Conservation (phyloP, 2,329 filamentous ascomycete genomes). For the Stemphylium beticola region DNA sequence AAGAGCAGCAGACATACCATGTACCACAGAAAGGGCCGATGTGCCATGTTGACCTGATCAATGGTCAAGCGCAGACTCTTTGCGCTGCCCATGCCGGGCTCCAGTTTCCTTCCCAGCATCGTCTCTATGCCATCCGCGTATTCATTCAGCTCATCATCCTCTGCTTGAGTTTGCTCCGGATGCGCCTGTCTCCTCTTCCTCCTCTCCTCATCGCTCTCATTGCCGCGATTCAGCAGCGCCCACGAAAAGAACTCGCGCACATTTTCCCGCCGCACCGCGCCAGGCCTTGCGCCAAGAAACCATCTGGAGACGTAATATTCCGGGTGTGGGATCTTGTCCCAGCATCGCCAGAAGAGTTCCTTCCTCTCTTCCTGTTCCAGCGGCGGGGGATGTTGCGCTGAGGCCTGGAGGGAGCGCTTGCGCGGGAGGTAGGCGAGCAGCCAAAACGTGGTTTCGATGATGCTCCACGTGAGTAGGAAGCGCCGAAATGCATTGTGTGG, state of each 20-base stretch:
- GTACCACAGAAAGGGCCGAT: constrained; percentile 71
- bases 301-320: constrained; percentile 66
- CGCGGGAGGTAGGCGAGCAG: constrained; percentile 61
- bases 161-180: constrained; percentile 30
- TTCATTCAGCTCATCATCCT: constrained; percentile 61
- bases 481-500: constrained; percentile 34
- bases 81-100: constrained; percentile 62
- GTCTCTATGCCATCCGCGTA: constrained; percentile 62
- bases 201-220: constrained; percentile 41
- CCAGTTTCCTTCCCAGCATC: constrained; percentile 58
- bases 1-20: constrained; percentile 49
- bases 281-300: constrained; percentile 66
- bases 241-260: constrained; percentile 70
- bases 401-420: constrained; percentile 58
- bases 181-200: constrained; percentile 18
- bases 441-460: constrained; percentile 63
- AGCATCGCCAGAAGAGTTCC: constrained; percentile 63
- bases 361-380: constrained; percentile 57
- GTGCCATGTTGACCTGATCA: constrained; percentile 66
- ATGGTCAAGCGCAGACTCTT: constrained; percentile 68
- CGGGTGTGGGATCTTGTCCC: constrained; percentile 61
- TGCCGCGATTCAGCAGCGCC: constrained; percentile 67
- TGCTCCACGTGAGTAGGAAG: constrained; percentile 53
- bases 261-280: constrained; percentile 70
- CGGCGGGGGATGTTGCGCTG: constrained; percentile 58